Evolutionary conservation across 305 asterid species (phyloP), one percentile per base, ranked within the genome.

Genomic region (Plantago lanceolata): DNA sequence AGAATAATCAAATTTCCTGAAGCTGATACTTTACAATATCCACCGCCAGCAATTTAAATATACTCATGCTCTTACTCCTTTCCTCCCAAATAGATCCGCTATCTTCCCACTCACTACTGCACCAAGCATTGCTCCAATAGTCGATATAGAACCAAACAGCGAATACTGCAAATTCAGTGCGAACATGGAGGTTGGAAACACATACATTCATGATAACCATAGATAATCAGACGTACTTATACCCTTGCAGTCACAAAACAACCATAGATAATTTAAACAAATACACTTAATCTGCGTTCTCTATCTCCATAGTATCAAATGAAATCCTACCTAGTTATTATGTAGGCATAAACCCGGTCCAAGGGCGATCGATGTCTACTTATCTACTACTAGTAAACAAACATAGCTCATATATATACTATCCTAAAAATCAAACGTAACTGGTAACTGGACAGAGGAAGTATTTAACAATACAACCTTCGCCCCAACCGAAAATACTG

Each of bases 61-160:
- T 1, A 61, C 54, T 48, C 28, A 66, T 21, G 29, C 61, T 17
- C 88, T 81, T 78, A 90, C 97, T 66, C 81, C 78, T 78, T 84
- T 90, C 73, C 96, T 79, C 65, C 96, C 96, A 8, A 83, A 31
- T 61, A 76, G 62, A 88, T 90, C 96, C 31, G 97, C 95, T 59
- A 86, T 66, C 74, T 77, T 88, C 63, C 97, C 97, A 70, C 97
- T 86, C 73, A 75, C 63, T 24, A 90, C 48, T 45, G 96, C 96
- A 60, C 96, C 96, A 65, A 88, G 55, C 94, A 84, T 83, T 57
- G 96, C 97, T 73, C 97, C 97, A 58, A 90, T 77, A 2, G 96
- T 88, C 59, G 85, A 81, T 70, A 88, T 82, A 19, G 97, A 90
- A 54, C 96, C 97, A 69, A 90, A 90, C 79, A 88, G 72, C 24